A percentile compares a stretch with the other conserved stretches of the same genome.
These are phyloP conservation scores for Boletus subparvulus DNA, from an alignment of 768 basidiomycete species.

Conservation along the genomic window DNA sequence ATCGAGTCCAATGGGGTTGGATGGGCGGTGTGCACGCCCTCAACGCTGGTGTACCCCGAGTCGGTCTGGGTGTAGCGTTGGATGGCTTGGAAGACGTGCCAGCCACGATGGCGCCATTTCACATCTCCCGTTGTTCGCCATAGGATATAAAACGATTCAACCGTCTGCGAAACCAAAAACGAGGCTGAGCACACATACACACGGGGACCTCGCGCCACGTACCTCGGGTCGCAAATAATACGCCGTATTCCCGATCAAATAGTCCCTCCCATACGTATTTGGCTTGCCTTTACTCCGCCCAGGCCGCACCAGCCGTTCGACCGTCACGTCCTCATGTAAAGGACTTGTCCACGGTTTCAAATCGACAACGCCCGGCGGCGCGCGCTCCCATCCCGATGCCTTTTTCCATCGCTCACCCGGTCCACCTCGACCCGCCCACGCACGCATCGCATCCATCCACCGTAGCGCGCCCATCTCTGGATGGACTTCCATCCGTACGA, in stretches of 20 bases:
- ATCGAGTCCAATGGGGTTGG: slow-evolving; percentile 50
- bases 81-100: slow-evolving; percentile 67
- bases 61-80: slow-evolving; percentile 55
- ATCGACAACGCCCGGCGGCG: slow-evolving; percentile 53
- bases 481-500: slow-evolving; percentile 18
- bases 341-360: slow-evolving; percentile 22
- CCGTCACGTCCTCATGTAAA: neutral
- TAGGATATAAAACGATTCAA: slow-evolving; percentile 71
- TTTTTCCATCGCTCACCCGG: neutral
- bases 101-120: slow-evolving; percentile 70
- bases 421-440: slow-evolving; percentile 33
- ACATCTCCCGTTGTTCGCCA: slow-evolving; percentile 68
- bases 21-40: slow-evolving; percentile 41
- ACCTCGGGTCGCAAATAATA: slow-evolving; percentile 76
- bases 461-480: slow-evolving; percentile 7
- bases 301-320: neutral
- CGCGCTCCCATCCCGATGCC: slow-evolving; percentile 34
- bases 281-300: neutral
- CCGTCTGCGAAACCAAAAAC: slow-evolving; percentile 43
- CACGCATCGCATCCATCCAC: slow-evolving; percentile 37
- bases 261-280: slow-evolving; percentile 46
- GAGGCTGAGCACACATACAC: neutral
- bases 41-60: slow-evolving; percentile 60
- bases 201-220: slow-evolving; percentile 15
- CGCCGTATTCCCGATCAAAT: slow-evolving; percentile 40